phyloP scores from a whole-genome alignment of 2,329 filamentous ascomycete species.

The Curvularia lunata region DNA sequence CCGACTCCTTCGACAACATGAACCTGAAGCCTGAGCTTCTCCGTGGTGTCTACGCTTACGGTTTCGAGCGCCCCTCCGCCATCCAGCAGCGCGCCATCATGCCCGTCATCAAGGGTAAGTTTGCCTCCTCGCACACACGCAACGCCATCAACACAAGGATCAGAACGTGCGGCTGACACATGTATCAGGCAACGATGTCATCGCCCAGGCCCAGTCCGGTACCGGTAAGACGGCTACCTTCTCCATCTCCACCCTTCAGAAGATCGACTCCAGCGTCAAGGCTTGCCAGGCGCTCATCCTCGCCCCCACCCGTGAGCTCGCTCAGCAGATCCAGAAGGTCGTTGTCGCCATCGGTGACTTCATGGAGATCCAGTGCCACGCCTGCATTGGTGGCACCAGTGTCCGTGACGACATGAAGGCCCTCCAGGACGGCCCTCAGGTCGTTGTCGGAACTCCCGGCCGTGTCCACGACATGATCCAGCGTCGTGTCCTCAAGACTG shows the following conservation, averaged over 20 bases:
- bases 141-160: slow-evolving; percentile 8
- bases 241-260: slow-evolving; percentile 98
- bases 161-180: slow-evolving; percentile 31
- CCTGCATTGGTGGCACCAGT: slow-evolving; percentile 98
- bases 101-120: slow-evolving; percentile 98
- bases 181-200: slow-evolving; percentile 83
- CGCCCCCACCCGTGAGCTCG: slow-evolving; percentile 96
- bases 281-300: slow-evolving; percentile 98
- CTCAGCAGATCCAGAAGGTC: slow-evolving; percentile 99
- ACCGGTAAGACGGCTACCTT: slow-evolving; percentile 99
- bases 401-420: slow-evolving; percentile 99
- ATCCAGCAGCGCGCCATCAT: slow-evolving; percentile 99
- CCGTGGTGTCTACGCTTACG: slow-evolving; percentile 98
- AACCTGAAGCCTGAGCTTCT: slow-evolving; percentile 96
- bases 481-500: slow-evolving; percentile 94
- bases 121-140: slow-evolving; percentile 9
- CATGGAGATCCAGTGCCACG: slow-evolving; percentile 99
- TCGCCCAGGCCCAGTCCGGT: slow-evolving; percentile 99
- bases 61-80: slow-evolving; percentile 99
- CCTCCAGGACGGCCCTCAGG: slow-evolving; percentile 92
- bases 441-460: slow-evolving; percentile 96
- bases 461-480: slow-evolving; percentile 99
- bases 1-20: slow-evolving; percentile 99
- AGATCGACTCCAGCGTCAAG: slow-evolving; percentile 95
- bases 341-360: slow-evolving; percentile 98